Evolutionary conservation across 1,284 basidiomycete genomes (phyloP), one percentile per base, ranked within the genome.

Genomic region (Tausonia pullulans): DNA sequence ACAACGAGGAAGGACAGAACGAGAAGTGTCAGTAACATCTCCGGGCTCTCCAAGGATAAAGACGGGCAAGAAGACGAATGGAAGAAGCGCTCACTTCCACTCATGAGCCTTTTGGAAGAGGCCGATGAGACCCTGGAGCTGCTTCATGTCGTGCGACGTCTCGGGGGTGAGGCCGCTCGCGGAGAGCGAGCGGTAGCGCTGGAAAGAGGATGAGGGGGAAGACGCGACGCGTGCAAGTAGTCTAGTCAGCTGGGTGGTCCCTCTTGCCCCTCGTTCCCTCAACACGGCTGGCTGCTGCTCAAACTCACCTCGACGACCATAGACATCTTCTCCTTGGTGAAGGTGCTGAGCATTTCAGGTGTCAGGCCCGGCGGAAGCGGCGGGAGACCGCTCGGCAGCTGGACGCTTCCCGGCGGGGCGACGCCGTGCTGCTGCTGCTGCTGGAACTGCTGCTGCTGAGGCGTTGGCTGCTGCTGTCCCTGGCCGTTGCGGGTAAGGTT

Each of bases 81-180:
- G 45, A 14, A 4, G 41, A 11, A 16, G 45, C 14, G 69, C 72
- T 66, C 56, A 72, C 72, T 73, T 71, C 43, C 72, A 60, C n/a
- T 66, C 65, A 53, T 72, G 70, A 8, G 72, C 72, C 57, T 69
- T 68, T 10, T 67, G 68, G 65, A 73, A 74, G 66, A 75, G 67
- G 39, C 71, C 69, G 16, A 75, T 64, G 16, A 76, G 67, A 52
- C 69, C 69, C 41, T 68, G 62, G 43, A 74, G 57, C 64, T 74
- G 73, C 58, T 66, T 69, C 6, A 71, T 60, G 65, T 75, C 74
- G 6, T 68, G 67, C 48, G 71, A 72, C 56, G 69, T 73, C 54
- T 75, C 72, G 62, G 69, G 72, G 3, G 72, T 74, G 57, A 69
- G 68, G 27, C 74, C 74, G 14, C 72, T 69, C 14, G 71, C 69